phyloP scores from a whole-genome alignment of 2,329 filamentous ascomycete species.

The Colletotrichum tropicale region DNA sequence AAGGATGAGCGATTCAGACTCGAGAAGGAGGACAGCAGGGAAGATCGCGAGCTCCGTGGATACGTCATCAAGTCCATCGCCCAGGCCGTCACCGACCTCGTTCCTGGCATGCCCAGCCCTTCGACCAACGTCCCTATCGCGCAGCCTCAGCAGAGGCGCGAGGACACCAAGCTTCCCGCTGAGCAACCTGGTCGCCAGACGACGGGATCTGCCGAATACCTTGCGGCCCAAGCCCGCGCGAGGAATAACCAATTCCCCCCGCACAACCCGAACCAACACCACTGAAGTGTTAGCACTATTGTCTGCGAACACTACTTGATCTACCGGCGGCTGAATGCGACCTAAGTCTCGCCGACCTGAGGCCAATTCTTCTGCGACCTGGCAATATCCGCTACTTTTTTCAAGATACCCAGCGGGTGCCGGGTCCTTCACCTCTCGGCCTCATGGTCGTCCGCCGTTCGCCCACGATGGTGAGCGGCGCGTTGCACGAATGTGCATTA shows the following conservation, averaged over 20 bases:
- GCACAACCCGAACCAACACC: conserved; percentile 48
- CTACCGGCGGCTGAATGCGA: not conserved
- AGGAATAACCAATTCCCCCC: conserved; percentile 42
- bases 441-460: conserved; percentile 8
- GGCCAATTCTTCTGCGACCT: conserved; percentile 7
- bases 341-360: not conserved
- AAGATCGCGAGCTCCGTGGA: conserved; percentile 76
- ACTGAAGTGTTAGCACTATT: conserved; percentile 25
- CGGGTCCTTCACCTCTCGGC: not conserved
- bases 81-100: conserved; percentile 72
- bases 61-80: conserved; percentile 78
- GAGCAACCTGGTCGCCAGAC: conserved; percentile 61
- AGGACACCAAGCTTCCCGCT: conserved; percentile 65
- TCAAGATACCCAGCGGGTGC: conserved; percentile 20
- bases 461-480: not conserved
- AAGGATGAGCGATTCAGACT: conserved; percentile 85
- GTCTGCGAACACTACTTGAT: not conserved
- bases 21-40: conserved; percentile 78
- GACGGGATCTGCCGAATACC: conserved; percentile 52
- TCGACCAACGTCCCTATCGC: conserved; percentile 23
- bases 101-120: conserved; percentile 50
- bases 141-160: conserved; percentile 34
- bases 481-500: conserved; percentile 10
- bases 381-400: conserved; percentile 18
- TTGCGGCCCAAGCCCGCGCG: conserved; percentile 48